Evolutionary conservation across 495 filamentous ascomycete genomes (phyloP).

Genomic region (Aspergillus olivimuriae): DNA sequence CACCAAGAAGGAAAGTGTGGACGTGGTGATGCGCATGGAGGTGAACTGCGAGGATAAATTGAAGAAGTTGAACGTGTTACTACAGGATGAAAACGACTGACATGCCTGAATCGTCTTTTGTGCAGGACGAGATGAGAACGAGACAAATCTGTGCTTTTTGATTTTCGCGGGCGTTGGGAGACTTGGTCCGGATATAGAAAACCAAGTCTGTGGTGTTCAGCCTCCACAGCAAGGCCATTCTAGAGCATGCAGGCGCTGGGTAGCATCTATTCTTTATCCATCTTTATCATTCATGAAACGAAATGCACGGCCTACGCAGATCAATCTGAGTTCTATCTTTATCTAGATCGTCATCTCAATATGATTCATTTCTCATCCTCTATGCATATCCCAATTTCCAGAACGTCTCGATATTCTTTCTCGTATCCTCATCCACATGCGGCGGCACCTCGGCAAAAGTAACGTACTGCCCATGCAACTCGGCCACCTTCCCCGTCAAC

Average conservation of each 20-base stretch:
- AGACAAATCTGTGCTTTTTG: too few relatives aligned
- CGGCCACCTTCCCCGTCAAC: conserved; percentile 41
- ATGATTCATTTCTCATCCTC: too few relatives aligned
- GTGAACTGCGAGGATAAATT: conserved; percentile 44
- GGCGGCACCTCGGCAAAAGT: conserved; percentile 42
- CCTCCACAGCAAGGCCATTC: too few relatives aligned
- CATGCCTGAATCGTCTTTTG: background rate
- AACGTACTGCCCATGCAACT: conserved; percentile 49
- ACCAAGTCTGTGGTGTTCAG: too few relatives aligned
- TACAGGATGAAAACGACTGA: conserved; percentile 34
- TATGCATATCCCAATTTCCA: conserved; percentile 39
- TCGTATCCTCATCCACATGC: conserved; percentile 46
- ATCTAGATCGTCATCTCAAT: too few relatives aligned
- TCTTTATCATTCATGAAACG: background rate
- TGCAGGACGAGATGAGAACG: background rate
- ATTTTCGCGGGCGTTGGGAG: too few relatives aligned
- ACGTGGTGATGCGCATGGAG: conserved; percentile 43
- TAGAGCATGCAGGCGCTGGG: too few relatives aligned
- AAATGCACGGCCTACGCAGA: background rate
- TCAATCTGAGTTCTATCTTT: too few relatives aligned
- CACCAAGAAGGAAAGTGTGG: conserved; percentile 42
- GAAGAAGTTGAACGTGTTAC: conserved; percentile 36
- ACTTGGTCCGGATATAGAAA: background rate
- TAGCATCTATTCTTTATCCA: too few relatives aligned
- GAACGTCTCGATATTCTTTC: conserved; percentile 44